Conservation (phyloP, 148 eudicot species). For the Rhododendron ferrugineum region DNA sequence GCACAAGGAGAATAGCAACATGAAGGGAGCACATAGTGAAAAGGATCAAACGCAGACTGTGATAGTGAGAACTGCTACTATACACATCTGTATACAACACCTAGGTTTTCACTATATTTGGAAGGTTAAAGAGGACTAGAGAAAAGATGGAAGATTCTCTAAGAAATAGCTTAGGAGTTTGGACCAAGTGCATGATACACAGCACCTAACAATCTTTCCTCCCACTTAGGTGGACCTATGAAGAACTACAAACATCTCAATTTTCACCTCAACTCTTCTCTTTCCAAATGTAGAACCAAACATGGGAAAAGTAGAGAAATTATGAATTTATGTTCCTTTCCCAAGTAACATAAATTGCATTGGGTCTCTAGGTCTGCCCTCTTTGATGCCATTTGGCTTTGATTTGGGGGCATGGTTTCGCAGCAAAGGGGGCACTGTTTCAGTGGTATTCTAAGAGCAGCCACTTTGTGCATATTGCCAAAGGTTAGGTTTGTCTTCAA, state of each 20-base stretch:
- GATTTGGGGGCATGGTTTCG: no score
- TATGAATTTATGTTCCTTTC: neutral
- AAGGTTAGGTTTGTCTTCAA: no score
- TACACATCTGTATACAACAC: neutral
- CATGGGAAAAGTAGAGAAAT: neutral
- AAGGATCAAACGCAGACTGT: neutral
- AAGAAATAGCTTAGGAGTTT: neutral
- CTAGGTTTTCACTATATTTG: neutral
- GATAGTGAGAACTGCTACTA: neutral
- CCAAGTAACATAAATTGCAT: neutral
- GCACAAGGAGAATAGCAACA: slow-evolving; percentile 1
- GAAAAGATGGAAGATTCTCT: neutral
- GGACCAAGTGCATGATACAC: neutral
- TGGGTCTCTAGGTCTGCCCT: no score
- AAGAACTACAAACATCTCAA: neutral
- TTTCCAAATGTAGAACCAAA: neutral
- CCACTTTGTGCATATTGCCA: no score
- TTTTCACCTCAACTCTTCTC: neutral
- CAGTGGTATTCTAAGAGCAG: no score
- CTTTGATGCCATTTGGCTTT: no score
- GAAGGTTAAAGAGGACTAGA: neutral
- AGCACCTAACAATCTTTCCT: neutral
- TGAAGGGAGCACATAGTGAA: neutral
- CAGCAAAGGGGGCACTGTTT: no score
- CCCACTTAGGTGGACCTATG: neutral